Evolutionary conservation across 495 filamentous ascomycete genomes (phyloP).

Genomic region (Aspergillus diversus): DNA sequence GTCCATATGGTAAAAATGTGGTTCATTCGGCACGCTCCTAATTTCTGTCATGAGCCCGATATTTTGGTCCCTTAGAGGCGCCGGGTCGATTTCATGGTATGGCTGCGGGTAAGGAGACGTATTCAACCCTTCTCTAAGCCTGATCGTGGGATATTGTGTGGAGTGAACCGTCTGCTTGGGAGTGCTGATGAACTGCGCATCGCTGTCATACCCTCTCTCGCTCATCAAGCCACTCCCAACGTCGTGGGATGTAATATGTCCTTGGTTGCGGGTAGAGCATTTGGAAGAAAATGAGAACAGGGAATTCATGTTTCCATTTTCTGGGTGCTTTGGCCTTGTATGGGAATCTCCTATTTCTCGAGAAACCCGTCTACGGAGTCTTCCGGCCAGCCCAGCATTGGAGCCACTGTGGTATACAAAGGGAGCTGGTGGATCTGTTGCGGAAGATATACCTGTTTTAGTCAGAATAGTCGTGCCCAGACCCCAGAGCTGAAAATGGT

Average conservation of each 20-base stretch:
- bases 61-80: conserved; percentile 6
- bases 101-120: conserved; percentile 19
- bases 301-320: conserved; percentile 12
- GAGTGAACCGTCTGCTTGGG: conserved; percentile 27
- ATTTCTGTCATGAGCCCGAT: conserved; percentile 10
- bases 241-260: conserved; percentile 23
- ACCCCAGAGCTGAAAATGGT: not conserved
- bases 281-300: conserved; percentile 33
- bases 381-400: conserved; percentile 33
- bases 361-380: conserved; percentile 43
- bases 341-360: conserved; percentile 30
- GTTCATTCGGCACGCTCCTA: conserved; percentile 6
- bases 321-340: conserved; percentile 18
- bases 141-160: conserved; percentile 10
- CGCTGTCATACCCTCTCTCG: conserved; percentile 50
- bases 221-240: conserved; percentile 45
- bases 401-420: conserved; percentile 15
- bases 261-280: conserved; percentile 11
- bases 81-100: conserved; percentile 15
- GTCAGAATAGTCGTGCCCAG: conserved; percentile 6
- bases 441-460: conserved; percentile 16
- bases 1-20: conserved; percentile 5
- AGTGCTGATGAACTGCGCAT: conserved; percentile 45
- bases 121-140: conserved; percentile 8
- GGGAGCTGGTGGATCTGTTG: conserved; percentile 11